Evolutionary conservation across 1,284 basidiomycete species (phyloP).

Genomic region (Cryptococcus floricola): DNA sequence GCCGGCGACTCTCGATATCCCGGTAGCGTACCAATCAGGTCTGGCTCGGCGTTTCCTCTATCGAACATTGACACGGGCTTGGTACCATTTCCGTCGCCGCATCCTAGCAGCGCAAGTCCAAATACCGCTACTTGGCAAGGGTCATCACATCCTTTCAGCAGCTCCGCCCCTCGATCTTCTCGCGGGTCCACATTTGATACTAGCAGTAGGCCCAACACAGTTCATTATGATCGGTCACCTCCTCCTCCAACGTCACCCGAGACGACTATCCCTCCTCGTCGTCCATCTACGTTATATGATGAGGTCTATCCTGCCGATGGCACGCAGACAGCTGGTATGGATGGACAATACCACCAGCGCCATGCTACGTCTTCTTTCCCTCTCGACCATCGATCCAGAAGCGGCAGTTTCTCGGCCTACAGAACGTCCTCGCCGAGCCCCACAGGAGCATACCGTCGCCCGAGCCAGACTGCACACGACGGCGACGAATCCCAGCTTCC

Average conservation of each 20-base stretch:
- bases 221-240: slow-evolving; percentile 30
- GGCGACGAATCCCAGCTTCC: slow-evolving; percentile 17
- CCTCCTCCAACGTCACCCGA: slow-evolving; percentile 28
- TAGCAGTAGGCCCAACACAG: slow-evolving; percentile 15
- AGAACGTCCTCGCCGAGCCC: slow-evolving; percentile 6
- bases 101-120: slow-evolving; percentile 10
- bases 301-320: slow-evolving; percentile 17
- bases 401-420: slow-evolving; percentile 24
- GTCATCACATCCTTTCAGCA: slow-evolving; percentile 3
- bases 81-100: slow-evolving; percentile 34
- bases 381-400: slow-evolving; percentile 18
- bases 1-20: slow-evolving; percentile 34
- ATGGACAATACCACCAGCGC: slow-evolving; percentile 6
- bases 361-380: slow-evolving; percentile 1
- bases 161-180: slow-evolving; percentile 3
- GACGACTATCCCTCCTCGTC: slow-evolving; percentile 27
- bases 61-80: slow-evolving; percentile 11
- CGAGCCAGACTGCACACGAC: slow-evolving; percentile 9
- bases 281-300: slow-evolving; percentile 32
- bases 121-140: not conserved
- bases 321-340: slow-evolving; percentile 6
- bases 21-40: slow-evolving; percentile 14
- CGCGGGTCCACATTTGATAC: slow-evolving; percentile 7
- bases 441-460: slow-evolving; percentile 14
- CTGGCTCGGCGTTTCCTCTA: slow-evolving; percentile 9